Conservation (phyloP, 208 protist species). For the Wallacemonas sp. region DNA sequence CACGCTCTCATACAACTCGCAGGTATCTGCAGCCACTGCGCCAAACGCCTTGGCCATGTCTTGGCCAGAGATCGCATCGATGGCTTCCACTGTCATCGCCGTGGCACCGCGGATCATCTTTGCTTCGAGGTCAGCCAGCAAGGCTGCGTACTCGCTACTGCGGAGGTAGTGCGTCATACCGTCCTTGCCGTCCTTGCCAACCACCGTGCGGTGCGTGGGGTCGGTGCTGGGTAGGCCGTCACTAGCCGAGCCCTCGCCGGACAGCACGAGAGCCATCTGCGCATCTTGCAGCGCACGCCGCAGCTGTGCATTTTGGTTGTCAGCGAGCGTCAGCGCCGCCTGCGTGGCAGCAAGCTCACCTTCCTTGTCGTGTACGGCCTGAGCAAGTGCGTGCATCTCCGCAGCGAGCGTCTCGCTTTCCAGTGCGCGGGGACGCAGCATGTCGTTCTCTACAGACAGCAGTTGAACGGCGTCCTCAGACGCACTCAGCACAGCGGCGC, state of each 20-base stretch:
- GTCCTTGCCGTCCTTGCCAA: neutral
- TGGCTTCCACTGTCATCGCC: constrained; percentile 50
- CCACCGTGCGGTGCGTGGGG: neutral
- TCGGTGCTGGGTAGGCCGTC: neutral
- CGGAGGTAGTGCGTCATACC: neutral
- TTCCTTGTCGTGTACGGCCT: constrained; percentile 13
- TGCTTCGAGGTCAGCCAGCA: constrained; percentile 28
- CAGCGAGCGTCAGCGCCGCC: constrained; percentile 9
- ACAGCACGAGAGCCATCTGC: constrained; percentile 22
- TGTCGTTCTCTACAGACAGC: constrained; percentile 28
- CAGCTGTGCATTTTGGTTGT: constrained; percentile 28
- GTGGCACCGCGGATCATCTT: constrained; percentile 55
- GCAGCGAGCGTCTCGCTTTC: constrained; percentile 31
- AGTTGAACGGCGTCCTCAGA: constrained; percentile 19
- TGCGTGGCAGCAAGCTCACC: constrained; percentile 10
- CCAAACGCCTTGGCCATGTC: constrained; percentile 43
- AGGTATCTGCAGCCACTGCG: constrained; percentile 45
- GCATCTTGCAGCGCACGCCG: constrained; percentile 35
- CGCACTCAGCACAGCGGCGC: constrained; percentile 15
- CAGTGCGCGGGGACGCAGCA: constrained; percentile 36
- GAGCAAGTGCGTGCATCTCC: constrained; percentile 24
- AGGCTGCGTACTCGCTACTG: neutral
- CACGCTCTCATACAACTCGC: constrained; percentile 38
- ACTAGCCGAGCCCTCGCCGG: neutral
- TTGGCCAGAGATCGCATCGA: constrained; percentile 54